Evolutionary conservation across 2,329 filamentous ascomycete genomes (phyloP), one percentile per base, ranked within the genome.

Genomic region (Clarireedia homoeocarpa): DNA sequence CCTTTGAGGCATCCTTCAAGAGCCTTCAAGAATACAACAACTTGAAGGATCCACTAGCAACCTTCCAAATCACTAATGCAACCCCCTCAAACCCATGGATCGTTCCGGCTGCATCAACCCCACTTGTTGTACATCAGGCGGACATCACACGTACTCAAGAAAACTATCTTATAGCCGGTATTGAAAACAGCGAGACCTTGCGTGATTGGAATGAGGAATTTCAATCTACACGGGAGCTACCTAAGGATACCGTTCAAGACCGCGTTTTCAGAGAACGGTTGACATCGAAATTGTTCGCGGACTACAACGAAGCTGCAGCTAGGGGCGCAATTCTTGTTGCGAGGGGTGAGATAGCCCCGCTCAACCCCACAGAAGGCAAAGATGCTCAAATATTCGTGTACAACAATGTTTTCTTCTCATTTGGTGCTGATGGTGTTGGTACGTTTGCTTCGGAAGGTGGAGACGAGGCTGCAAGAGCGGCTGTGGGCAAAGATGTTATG

Each of bases 141-240:
- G 94, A 99, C 70, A 81, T 91, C 60, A 89, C 91, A 23, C 84
- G 95, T 55, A 89, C 91, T 23, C 94, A 99, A 73, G 94, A 99
- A 76, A 89, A 88, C 49, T 96, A 89, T 69, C 77, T 99, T 58
- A 84, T 97, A 58, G 83, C 89, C 20, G 95, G 95, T 30, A 85
- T 91, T 26, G 94, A 99, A 67, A 96, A 92, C 70, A 89, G 90
- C 0, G 94, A 99, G 69, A 96, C 91, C 4, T 77, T 99, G 61
- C 84, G 94, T 57, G 94, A 99, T 72, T 99, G 95, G 92, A 99
- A 99, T 66, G 94, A 99, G 71, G 94, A 99, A 70, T 95, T 99
- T 69, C 94, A 99, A 72, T 96, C 92, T 2, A 96, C 94, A 10
- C 86, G 90, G 66, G 94, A 99, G 72, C 80, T 99, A 61, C 91